Conservation (phyloP, 1,284 basidiomycete species). For the Pyrrhoderma noxium region DNA sequence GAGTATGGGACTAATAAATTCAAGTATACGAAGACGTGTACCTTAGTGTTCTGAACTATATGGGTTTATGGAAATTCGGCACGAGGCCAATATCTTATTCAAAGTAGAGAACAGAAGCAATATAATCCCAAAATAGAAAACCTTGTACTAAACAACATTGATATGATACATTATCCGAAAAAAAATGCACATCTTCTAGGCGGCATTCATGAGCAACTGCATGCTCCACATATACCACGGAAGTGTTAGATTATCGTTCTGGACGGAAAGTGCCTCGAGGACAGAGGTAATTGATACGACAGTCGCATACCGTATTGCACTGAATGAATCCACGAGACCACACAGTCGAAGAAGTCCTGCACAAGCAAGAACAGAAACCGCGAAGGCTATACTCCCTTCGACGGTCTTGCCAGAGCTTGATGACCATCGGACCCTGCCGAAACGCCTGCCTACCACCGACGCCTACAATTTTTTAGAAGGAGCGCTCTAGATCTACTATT, state of each 20-base stretch:
- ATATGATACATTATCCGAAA: no score
- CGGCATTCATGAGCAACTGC: constrained; percentile 47
- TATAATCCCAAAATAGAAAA: no score
- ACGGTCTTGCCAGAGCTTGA: constrained; percentile 80
- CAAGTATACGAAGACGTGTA: no score
- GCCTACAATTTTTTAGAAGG: constrained; percentile 50
- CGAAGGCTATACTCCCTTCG: constrained; percentile 85
- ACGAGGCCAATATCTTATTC: no score
- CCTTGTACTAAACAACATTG: no score
- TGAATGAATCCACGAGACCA: constrained; percentile 67
- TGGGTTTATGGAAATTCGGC: no score
- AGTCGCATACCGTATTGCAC: constrained; percentile 45
- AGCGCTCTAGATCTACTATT: constrained; percentile 3
- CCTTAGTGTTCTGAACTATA: no score
- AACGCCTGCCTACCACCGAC: constrained; percentile 82
- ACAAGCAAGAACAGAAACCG: constrained; percentile 59
- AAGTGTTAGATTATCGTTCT: constrained; percentile 92
- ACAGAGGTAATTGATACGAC: constrained; percentile 61
- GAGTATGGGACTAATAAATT: no score
- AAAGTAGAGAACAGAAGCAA: no score
- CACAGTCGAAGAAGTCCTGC: constrained; percentile 66
- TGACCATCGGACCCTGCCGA: constrained; percentile 82
- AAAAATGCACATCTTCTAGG: constrained; percentile 11
- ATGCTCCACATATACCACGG: constrained; percentile 86
- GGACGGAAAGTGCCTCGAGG: constrained; percentile 83